Evolutionary conservation across 495 filamentous ascomycete genomes (phyloP).

Genomic region (Coniosporium apollinis): DNA sequence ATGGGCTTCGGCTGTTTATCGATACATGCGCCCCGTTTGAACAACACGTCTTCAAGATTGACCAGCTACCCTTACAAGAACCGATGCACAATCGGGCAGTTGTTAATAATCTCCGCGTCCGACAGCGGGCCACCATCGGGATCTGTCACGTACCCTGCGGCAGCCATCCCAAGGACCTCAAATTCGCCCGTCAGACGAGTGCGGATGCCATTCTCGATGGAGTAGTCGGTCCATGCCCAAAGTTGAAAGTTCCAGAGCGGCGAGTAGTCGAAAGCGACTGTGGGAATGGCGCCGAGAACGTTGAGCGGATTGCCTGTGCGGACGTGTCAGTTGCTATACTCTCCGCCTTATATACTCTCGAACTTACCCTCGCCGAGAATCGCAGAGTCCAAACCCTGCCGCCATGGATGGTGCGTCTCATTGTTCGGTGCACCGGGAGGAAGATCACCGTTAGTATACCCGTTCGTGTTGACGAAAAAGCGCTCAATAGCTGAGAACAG

Average conservation of each 20-base stretch:
- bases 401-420: conserved; percentile 3
- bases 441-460: conserved; percentile 1
- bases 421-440: conserved; percentile 2
- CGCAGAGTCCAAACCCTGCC: neutral
- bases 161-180: conserved; percentile 3
- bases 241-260: conserved; percentile 3
- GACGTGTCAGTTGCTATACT: neutral
- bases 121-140: neutral
- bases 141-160: conserved; percentile 1
- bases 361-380: conserved; percentile 1
- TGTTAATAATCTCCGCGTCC: conserved; percentile 1
- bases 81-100: neutral
- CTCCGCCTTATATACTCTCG: neutral
- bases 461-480: conserved; percentile 1
- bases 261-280: conserved; percentile 2
- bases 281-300: conserved; percentile 2
- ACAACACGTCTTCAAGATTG: too few relatives aligned
- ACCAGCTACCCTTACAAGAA: too few relatives aligned
- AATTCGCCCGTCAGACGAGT: conserved; percentile 1
- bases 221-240: conserved; percentile 1
- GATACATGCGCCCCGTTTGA: too few relatives aligned
- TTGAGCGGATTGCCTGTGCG: conserved; percentile 1
- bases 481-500: conserved; percentile 2
- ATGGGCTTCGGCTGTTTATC: too few relatives aligned
- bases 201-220: conserved; percentile 1